Evolutionary conservation across 2,329 filamentous ascomycete genomes (phyloP).

Genomic region (Pseudomassariella vexata): DNA sequence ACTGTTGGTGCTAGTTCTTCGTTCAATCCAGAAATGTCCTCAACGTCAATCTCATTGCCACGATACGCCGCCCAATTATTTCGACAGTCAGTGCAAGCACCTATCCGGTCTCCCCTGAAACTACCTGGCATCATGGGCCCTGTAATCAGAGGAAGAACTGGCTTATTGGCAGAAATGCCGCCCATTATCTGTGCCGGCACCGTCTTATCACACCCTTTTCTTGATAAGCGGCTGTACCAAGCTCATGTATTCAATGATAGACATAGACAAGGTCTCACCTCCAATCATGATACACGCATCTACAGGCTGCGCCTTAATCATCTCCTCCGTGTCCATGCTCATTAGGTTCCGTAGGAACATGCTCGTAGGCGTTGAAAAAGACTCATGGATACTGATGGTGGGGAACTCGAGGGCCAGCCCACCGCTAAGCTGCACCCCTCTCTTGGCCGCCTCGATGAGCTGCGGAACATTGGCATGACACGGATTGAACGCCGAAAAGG

Average conservation of each 20-base stretch:
- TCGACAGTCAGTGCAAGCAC: constrained; percentile 70
- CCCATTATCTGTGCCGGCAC: constrained; percentile 72
- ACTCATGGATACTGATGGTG: constrained; percentile 67
- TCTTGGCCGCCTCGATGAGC: constrained; percentile 64
- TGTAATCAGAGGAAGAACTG: constrained; percentile 61
- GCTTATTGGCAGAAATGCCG: constrained; percentile 68
- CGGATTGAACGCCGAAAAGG: constrained; percentile 67
- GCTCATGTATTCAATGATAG: neutral
- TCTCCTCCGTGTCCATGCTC: constrained; percentile 77
- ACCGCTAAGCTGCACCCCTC: constrained; percentile 61
- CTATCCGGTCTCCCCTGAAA: constrained; percentile 56
- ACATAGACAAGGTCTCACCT: constrained; percentile 33
- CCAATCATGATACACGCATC: constrained; percentile 65
- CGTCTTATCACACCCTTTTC: constrained; percentile 67
- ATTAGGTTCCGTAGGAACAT: constrained; percentile 72
- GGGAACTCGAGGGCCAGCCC: constrained; percentile 68
- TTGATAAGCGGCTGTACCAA: neutral
- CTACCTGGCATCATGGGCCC: constrained; percentile 73
- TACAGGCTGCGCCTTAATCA: constrained; percentile 66
- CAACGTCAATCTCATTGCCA: constrained; percentile 61
- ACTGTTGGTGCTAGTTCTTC: constrained; percentile 68
- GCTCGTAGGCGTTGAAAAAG: constrained; percentile 64
- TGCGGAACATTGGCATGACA: constrained; percentile 69
- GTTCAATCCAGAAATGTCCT: constrained; percentile 65
- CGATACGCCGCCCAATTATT: constrained; percentile 68